These are phyloP conservation scores for Dipteronia sinensis DNA, from an alignment of 345 rosid genomes.

Conservation along the genomic window DNA sequence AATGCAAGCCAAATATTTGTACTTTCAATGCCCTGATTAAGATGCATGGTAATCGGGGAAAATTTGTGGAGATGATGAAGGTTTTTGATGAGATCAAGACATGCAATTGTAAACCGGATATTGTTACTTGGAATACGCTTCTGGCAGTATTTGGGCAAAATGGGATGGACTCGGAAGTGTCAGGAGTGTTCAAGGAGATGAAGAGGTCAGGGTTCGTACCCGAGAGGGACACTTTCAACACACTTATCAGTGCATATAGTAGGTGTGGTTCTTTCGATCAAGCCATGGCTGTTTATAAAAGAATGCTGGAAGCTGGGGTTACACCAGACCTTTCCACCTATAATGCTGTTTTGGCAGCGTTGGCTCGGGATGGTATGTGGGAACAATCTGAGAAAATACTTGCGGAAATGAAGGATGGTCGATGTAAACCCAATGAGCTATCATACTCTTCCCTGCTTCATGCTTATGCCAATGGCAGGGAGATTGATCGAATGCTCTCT, in stretches of 20 bases:
- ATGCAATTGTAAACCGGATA: conserved; percentile 66
- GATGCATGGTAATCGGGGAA: conserved; percentile 91
- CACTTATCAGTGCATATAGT: conserved; percentile 88
- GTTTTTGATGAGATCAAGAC: conserved; percentile 77
- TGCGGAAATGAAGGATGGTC: conserved; percentile 74
- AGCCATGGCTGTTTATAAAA: conserved; percentile 78
- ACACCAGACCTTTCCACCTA: conserved; percentile 88
- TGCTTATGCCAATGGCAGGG: conserved; percentile 89
- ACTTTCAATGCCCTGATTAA: conserved; percentile 92
- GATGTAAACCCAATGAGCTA: conserved; percentile 86
- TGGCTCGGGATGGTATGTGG: conserved; percentile 98
- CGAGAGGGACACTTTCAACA: conserved; percentile 91
- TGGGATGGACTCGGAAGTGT: conserved; percentile 86
- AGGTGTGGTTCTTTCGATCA: conserved; percentile 87
- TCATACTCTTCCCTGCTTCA: conserved; percentile 85
- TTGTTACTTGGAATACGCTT: conserved; percentile 95
- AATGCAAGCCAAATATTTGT: conserved; percentile 89
- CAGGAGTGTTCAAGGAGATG: conserved; percentile 95
- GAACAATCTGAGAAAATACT: conserved; percentile 86
- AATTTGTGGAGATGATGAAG: conserved; percentile 89
- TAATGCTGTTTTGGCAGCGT: conserved; percentile 88
- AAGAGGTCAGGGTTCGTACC: conserved; percentile 95
- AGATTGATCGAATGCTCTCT: conserved; percentile 70
- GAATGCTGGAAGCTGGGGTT: conserved; percentile 89
- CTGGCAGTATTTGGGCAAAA: conserved; percentile 92